A percentile compares a stretch with the other conserved stretches of the same genome.
These are phyloP conservation scores for Paramecium primaurelia DNA, from an alignment of 73 alveolate genomes.

Conservation along the genomic window DNA sequence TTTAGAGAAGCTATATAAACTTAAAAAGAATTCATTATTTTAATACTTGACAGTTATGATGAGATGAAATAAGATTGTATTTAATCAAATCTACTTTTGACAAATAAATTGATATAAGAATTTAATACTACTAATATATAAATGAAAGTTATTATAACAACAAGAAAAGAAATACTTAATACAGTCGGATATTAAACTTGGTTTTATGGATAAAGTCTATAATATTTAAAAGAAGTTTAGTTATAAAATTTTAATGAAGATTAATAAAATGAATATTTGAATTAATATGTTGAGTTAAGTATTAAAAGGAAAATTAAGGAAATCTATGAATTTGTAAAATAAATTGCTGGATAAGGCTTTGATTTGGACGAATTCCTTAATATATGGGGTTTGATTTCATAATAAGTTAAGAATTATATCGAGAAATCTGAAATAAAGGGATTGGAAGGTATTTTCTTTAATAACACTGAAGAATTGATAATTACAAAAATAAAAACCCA, in stretches of 20 bases:
- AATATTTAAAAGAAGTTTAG: background rate
- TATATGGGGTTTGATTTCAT: background rate
- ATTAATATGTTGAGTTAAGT: background rate
- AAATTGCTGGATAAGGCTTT: background rate
- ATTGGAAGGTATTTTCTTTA: background rate
- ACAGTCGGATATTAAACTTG: background rate
- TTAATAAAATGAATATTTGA: background rate
- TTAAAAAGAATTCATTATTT: background rate
- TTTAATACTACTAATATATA: background rate
- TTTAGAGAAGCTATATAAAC: background rate
- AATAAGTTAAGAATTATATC: background rate
- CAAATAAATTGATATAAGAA: background rate
- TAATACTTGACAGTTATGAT: conserved; percentile 15
- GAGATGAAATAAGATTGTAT: background rate
- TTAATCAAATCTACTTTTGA: background rate
- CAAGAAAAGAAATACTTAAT: background rate
- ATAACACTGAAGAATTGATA: background rate
- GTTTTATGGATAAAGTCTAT: background rate
- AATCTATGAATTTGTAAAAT: background rate
- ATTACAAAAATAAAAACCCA: background rate
- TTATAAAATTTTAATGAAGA: background rate
- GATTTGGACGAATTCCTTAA: background rate
- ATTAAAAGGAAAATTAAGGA: background rate
- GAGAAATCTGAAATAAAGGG: background rate
- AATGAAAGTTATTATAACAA: background rate